These are phyloP conservation scores for Alnus rubra DNA, from an alignment of 306 rosid species.

Conservation along the genomic window DNA sequence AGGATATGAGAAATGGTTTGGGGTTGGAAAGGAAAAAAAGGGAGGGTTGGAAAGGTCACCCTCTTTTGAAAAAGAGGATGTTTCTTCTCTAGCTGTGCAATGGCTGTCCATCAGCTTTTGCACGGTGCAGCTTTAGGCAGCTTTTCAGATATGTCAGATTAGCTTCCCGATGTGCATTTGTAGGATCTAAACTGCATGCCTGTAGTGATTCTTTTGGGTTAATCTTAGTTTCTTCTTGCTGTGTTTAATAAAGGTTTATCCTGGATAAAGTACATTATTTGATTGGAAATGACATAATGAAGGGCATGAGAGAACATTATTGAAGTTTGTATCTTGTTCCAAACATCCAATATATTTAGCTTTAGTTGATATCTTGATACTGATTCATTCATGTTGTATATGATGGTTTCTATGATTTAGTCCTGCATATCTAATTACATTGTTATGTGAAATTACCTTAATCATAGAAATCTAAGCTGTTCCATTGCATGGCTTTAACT, in stretches of 20 bases:
- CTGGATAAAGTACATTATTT: background rate
- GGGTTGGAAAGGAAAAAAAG: background rate
- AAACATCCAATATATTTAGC: background rate
- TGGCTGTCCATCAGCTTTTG: background rate
- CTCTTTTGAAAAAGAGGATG: background rate
- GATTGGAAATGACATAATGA: background rate
- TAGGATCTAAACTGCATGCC: background rate
- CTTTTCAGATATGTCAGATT: background rate
- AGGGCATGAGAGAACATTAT: background rate
- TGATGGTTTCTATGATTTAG: background rate
- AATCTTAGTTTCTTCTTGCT: background rate
- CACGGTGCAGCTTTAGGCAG: background rate
- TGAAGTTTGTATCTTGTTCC: background rate
- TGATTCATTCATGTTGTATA: background rate
- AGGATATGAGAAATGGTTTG: background rate
- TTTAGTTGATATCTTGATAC: background rate
- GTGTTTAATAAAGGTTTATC: background rate
- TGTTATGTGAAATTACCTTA: background rate
- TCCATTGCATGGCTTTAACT: background rate
- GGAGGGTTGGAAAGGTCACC: too few species aligned
- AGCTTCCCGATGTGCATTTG: background rate
- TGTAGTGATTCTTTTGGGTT: slow-evolving; percentile 1
- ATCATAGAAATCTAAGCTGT: background rate
- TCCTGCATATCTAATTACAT: background rate
- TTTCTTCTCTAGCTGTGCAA: background rate